Percentiles rank a stretch among this genome's conserved stretches.
Evolutionary conservation across 148 eudicot species (phyloP).

Genomic region (Silene conica): DNA sequence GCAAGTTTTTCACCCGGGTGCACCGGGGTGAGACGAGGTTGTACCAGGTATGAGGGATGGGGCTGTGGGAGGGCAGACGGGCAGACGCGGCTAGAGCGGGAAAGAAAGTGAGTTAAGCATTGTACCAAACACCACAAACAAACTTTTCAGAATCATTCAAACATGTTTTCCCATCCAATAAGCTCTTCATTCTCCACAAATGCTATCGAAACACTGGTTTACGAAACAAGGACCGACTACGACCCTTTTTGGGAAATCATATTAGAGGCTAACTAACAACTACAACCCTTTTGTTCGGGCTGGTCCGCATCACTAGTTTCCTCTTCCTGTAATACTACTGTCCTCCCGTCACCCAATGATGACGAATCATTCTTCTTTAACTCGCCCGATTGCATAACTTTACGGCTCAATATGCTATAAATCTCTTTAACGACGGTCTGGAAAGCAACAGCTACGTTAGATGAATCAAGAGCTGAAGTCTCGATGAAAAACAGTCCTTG

Average conservation of each 20-base stretch:
- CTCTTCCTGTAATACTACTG: slow-evolving; percentile 60
- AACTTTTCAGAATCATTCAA: slow-evolving; percentile 1
- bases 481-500: slow-evolving; percentile 86
- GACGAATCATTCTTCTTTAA: slow-evolving; percentile 55
- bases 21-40: too few relatives aligned
- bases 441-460: slow-evolving; percentile 76
- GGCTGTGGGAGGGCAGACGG: too few relatives aligned
- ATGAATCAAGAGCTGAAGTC: slow-evolving; percentile 89
- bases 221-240: not conserved
- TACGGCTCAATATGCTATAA: slow-evolving; percentile 72
- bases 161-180: not conserved
- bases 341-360: slow-evolving; percentile 58
- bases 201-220: not conserved
- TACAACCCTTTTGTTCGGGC: slow-evolving; percentile 35
- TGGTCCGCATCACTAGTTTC: slow-evolving; percentile 27
- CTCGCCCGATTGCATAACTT: slow-evolving; percentile 84
- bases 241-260: not conserved
- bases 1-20: too few relatives aligned
- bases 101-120: too few relatives aligned
- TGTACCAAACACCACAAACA: not conserved
- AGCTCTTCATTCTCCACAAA: not conserved
- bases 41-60: too few relatives aligned
- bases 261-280: slow-evolving; percentile 19
- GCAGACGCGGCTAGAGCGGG: too few relatives aligned
- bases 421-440: slow-evolving; percentile 84